phyloP scores from a whole-genome alignment of 2,329 filamentous ascomycete genomes.

The Fusarium aywerte region DNA sequence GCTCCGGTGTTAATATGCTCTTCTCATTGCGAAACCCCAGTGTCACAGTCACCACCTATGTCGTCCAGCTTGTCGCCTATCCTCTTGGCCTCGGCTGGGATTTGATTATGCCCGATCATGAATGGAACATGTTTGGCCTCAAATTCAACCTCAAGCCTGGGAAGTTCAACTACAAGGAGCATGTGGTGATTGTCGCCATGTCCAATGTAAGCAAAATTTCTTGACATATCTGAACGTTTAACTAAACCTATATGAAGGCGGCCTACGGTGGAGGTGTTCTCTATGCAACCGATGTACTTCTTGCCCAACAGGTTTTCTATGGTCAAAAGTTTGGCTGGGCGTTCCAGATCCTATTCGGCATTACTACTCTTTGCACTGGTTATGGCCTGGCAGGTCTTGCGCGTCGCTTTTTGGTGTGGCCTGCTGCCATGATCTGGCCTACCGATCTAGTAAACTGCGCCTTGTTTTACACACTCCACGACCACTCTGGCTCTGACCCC shows the following conservation, averaged over 20 bases:
- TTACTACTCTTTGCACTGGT: conserved; percentile 67
- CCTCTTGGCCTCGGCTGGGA: conserved; percentile 67
- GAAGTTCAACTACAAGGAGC: conserved; percentile 71
- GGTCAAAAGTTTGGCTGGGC: conserved; percentile 65
- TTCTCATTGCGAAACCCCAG: conserved; percentile 70
- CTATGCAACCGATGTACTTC: conserved; percentile 64
- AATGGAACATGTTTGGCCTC: conserved; percentile 62
- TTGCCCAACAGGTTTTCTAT: conserved; percentile 67
- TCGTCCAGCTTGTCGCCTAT: conserved; percentile 71
- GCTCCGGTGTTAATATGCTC: conserved; percentile 70
- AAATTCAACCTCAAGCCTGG: conserved; percentile 67
- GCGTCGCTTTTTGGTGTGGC: conserved; percentile 64
- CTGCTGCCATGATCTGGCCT: conserved; percentile 69
- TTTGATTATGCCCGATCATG: conserved; percentile 63
- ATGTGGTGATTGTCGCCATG: conserved; percentile 71
- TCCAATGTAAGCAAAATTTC: conserved; percentile 63
- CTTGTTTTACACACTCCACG: conserved; percentile 61
- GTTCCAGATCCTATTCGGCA: conserved; percentile 64
- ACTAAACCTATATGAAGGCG: conserved; percentile 53
- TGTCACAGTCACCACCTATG: conserved; percentile 69
- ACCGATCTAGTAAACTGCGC: conserved; percentile 64
- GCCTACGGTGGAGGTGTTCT: conserved; percentile 67
- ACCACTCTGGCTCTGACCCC: conserved; percentile 59
- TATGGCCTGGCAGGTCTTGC: conserved; percentile 67
- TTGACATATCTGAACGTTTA: conserved; percentile 9